Evolutionary conservation across 257 asterid species (phyloP).

Genomic region (Solanum acaule): DNA sequence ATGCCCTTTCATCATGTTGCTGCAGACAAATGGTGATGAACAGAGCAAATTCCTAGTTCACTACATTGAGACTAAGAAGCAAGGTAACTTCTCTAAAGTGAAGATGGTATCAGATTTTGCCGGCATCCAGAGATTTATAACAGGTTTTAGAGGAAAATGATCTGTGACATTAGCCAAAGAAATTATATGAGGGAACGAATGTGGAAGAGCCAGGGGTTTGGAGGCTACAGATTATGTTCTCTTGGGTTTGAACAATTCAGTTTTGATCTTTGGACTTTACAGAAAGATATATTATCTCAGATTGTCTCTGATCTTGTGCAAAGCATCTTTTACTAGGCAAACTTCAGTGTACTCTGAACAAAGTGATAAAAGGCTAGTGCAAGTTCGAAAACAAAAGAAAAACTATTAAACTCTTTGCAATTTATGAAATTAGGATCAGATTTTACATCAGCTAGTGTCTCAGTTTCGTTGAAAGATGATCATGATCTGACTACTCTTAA

Average conservation of each 20-base stretch:
- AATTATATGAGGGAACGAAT: neutral
- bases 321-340: neutral
- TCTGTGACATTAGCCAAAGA: neutral
- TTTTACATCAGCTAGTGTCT: neutral
- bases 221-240: neutral
- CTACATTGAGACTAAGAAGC: slow-evolving; percentile 30
- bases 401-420: neutral
- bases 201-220: neutral
- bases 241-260: neutral
- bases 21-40: slow-evolving; percentile 80
- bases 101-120: slow-evolving; percentile 52
- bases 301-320: neutral
- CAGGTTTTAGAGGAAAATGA: slow-evolving; percentile 44
- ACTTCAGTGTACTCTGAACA: neutral
- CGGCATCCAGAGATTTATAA: slow-evolving; percentile 67
- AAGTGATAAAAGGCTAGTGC: neutral
- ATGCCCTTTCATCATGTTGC: neutral
- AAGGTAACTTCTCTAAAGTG: slow-evolving; percentile 42
- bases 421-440: neutral
- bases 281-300: neutral
- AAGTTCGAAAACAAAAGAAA: neutral
- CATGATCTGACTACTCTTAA: neutral
- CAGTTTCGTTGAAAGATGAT: neutral
- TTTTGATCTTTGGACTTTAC: neutral
- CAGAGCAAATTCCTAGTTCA: slow-evolving; percentile 56